phyloP scores from a whole-genome alignment of 331 rosid species.

The Quercus lobata region DNA sequence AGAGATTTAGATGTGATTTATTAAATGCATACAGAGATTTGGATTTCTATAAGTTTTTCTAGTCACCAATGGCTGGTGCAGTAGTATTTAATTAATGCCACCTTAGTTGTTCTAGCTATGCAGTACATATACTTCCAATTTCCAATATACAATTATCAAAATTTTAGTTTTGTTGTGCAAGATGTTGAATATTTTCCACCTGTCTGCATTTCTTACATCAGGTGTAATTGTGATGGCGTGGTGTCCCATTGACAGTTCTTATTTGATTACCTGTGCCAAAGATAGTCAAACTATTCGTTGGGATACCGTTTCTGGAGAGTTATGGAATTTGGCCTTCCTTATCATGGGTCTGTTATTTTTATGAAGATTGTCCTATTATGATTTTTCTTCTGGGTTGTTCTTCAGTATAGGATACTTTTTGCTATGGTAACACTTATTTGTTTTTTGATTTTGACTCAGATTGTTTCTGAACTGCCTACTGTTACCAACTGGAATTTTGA shows the following conservation, averaged over 20 bases:
- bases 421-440: no score
- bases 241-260: conserved; percentile 94
- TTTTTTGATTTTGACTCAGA: no score
- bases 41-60: not conserved
- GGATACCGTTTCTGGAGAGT: conserved; percentile 95
- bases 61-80: not conserved
- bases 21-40: not conserved
- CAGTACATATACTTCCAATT: not conserved
- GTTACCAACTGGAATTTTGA: no score
- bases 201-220: conserved; percentile 30
- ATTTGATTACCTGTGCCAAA: conserved; percentile 91
- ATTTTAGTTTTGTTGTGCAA: conserved; percentile 13
- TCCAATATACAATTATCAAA: not conserved
- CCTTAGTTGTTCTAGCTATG: not conserved
- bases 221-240: conserved; percentile 99
- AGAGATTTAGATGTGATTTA: not conserved
- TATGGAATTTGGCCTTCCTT: conserved; percentile 24
- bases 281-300: conserved; percentile 94
- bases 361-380: no score
- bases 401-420: no score
- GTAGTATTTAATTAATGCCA: not conserved
- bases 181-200: not conserved
- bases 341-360: not conserved
- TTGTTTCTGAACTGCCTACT: no score
- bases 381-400: no score